Conservation (phyloP, 1,284 basidiomycete species). For the Trichosporon sp. region DNA sequence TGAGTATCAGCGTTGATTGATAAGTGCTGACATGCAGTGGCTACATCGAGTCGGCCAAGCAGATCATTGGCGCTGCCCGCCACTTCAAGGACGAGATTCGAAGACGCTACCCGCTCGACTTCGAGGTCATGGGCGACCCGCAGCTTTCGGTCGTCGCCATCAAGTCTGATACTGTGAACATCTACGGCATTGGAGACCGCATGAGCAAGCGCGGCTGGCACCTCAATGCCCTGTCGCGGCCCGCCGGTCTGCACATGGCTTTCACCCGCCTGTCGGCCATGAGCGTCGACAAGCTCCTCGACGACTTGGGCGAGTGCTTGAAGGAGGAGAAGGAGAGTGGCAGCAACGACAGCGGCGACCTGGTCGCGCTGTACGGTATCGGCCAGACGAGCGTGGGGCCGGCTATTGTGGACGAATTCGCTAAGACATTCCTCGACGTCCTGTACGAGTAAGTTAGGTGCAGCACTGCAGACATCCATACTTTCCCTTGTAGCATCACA, state of each 20-base stretch:
- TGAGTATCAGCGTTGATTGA: slow-evolving; percentile 44
- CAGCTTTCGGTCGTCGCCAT: slow-evolving; percentile 89
- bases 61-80: slow-evolving; percentile 62
- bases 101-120: slow-evolving; percentile 50
- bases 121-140: slow-evolving; percentile 82
- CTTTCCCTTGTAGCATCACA: neutral
- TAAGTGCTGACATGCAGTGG: slow-evolving; percentile 55
- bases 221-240: slow-evolving; percentile 73
- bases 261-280: slow-evolving; percentile 63
- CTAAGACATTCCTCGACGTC: slow-evolving; percentile 72
- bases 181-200: slow-evolving; percentile 81
- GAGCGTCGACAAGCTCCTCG: slow-evolving; percentile 48
- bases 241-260: slow-evolving; percentile 85
- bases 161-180: slow-evolving; percentile 54
- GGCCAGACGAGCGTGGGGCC: slow-evolving; percentile 83
- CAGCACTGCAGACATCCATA: neutral
- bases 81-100: slow-evolving; percentile 32
- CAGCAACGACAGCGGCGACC: slow-evolving; percentile 56
- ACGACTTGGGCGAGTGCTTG: slow-evolving; percentile 65
- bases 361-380: slow-evolving; percentile 83
- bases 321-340: slow-evolving; percentile 66
- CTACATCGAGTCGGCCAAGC: slow-evolving; percentile 79
- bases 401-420: slow-evolving; percentile 77
- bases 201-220: slow-evolving; percentile 87
- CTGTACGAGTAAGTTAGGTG: slow-evolving; percentile 58